A percentile compares a stretch with the other conserved stretches of the same genome.
Evolutionary conservation across 495 filamentous ascomycete species (phyloP).

Genomic region (Talaromyces thailandensis): DNA sequence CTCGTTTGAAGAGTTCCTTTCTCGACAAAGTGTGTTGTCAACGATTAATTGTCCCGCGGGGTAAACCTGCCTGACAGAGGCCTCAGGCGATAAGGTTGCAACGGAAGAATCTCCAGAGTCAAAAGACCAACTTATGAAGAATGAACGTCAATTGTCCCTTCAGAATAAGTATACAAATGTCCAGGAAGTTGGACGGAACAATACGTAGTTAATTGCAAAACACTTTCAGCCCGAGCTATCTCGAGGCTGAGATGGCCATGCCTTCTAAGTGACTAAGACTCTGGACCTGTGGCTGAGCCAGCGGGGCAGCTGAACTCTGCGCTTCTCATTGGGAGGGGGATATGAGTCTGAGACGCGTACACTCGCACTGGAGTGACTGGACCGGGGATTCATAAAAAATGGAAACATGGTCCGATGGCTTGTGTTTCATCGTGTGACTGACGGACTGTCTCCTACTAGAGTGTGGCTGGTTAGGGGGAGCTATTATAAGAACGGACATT

Average conservation of each 20-base stretch:
- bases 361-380: neutral
- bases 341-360: neutral
- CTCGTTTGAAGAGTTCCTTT: neutral
- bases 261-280: neutral
- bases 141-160: neutral
- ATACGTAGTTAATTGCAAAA: too few species aligned
- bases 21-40: neutral
- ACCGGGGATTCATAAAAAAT: neutral
- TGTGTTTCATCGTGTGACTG: neutral
- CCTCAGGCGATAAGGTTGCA: neutral
- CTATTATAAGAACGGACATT: neutral
- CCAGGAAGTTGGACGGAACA: too few species aligned
- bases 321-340: neutral
- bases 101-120: neutral
- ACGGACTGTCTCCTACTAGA: too few species aligned
- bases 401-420: neutral
- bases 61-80: neutral
- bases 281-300: slow-evolving; percentile 1
- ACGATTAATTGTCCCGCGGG: neutral
- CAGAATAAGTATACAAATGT: neutral
- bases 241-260: neutral
- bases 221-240: neutral
- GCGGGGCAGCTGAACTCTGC: slow-evolving; percentile 10
- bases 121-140: neutral
- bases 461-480: neutral